These are phyloP conservation scores for Gossypium arboreum DNA, from an alignment of 345 rosid species.

Conservation along the genomic window DNA sequence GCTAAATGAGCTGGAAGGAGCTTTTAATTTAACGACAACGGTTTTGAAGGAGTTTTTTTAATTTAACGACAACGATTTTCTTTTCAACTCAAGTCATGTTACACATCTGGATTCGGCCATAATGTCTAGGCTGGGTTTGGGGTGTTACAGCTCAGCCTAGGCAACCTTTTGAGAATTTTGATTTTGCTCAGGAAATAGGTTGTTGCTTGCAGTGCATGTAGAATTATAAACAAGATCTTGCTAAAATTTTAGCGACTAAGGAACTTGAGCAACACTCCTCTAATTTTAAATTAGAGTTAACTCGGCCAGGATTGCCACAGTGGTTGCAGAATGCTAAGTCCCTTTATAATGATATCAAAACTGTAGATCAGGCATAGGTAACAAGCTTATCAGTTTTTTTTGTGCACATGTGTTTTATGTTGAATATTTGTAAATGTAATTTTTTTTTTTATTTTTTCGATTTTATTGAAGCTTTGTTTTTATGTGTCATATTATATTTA, in stretches of 20 bases:
- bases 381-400: background rate
- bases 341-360: slow-evolving; percentile 27
- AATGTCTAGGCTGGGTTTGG: too few relatives aligned
- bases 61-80: too few relatives aligned
- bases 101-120: too few relatives aligned
- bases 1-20: too few relatives aligned
- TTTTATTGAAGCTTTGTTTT: background rate
- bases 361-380: slow-evolving; percentile 41
- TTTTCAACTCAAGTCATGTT: too few relatives aligned
- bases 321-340: slow-evolving; percentile 77
- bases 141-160: too few relatives aligned
- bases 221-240: slow-evolving; percentile 51
- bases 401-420: background rate
- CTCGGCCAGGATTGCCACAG: slow-evolving; percentile 42
- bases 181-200: slow-evolving; percentile 30
- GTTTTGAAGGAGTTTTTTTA: too few relatives aligned
- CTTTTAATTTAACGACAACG: too few relatives aligned
- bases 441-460: too few relatives aligned
- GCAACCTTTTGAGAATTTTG: too few relatives aligned
- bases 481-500: slow-evolving; percentile 3
- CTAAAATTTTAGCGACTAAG: slow-evolving; percentile 25
- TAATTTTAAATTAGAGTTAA: slow-evolving; percentile 44
- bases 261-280: slow-evolving; percentile 40
- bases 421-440: background rate
- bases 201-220: slow-evolving; percentile 63